Evolutionary conservation across 1,284 basidiomycete genomes (phyloP).

Genomic region (Mycena citricolor): DNA sequence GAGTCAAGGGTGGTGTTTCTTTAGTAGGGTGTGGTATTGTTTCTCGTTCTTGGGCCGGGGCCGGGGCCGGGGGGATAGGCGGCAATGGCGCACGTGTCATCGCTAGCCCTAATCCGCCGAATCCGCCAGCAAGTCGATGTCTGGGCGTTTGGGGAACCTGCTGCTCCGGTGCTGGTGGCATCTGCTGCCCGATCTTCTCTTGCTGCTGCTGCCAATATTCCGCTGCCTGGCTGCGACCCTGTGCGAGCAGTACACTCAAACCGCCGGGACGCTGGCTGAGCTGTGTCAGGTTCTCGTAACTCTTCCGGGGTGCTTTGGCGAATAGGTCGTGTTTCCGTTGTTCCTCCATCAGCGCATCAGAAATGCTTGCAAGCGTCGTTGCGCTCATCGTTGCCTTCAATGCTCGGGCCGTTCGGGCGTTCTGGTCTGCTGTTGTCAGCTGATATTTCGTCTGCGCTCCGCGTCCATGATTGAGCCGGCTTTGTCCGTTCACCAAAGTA

Average conservation of each 20-base stretch:
- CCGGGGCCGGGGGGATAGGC: slow-evolving; percentile 21
- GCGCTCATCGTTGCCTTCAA: slow-evolving; percentile 16
- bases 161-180: no score
- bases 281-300: slow-evolving; percentile 15
- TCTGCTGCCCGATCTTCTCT: neutral
- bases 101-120: slow-evolving; percentile 18
- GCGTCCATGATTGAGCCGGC: no score
- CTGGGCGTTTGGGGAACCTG: slow-evolving; percentile 5
- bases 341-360: slow-evolving; percentile 17
- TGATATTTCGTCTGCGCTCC: slow-evolving; percentile 4
- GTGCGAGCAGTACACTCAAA: slow-evolving; percentile 9
- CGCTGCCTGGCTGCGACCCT: neutral
- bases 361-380: slow-evolving; percentile 7
- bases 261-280: slow-evolving; percentile 8
- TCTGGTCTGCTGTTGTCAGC: slow-evolving; percentile 13
- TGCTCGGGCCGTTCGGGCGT: slow-evolving; percentile 15
- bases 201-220: slow-evolving; percentile 1
- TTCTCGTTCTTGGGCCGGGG: slow-evolving; percentile 5
- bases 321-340: slow-evolving; percentile 18
- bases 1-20: neutral
- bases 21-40: neutral
- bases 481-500: slow-evolving; percentile 1
- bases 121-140: slow-evolving; percentile 14
- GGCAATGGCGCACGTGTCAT: slow-evolving; percentile 16
- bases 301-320: slow-evolving; percentile 18